A percentile compares a stretch with the other conserved stretches of the same genome.
phyloP scores from a whole-genome alignment of 768 basidiomycete genomes.

The Strobilomyces echinocephalus region DNA sequence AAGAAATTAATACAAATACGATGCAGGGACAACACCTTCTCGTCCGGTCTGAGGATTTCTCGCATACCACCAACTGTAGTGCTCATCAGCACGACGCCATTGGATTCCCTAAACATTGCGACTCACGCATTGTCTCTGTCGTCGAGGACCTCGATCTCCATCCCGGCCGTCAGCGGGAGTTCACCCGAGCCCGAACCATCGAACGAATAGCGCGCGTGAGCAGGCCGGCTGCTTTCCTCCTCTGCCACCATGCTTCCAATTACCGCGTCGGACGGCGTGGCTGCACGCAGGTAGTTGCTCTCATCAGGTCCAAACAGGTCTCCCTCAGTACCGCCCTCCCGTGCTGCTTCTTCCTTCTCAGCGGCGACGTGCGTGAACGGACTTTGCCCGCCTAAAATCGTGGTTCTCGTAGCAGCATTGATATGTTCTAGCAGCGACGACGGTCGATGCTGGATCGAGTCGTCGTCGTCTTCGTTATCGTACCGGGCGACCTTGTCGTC shows the following conservation, averaged over 20 bases:
- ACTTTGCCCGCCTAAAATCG: slow-evolving; percentile 59
- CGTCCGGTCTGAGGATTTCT: slow-evolving; percentile 72
- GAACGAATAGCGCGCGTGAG: slow-evolving; percentile 79
- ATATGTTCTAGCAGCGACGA: slow-evolving; percentile 88
- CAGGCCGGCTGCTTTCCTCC: slow-evolving; percentile 62
- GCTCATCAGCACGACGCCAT: slow-evolving; percentile 6
- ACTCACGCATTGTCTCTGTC: slow-evolving; percentile 77
- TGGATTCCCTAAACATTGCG: neutral
- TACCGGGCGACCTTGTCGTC: slow-evolving; percentile 68
- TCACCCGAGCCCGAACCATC: slow-evolving; percentile 78
- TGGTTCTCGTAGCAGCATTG: slow-evolving; percentile 82
- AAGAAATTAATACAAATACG: slow-evolving; percentile 74
- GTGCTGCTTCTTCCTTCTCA: slow-evolving; percentile 51
- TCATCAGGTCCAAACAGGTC: slow-evolving; percentile 69
- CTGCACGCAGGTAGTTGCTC: slow-evolving; percentile 73
- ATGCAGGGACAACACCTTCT: slow-evolving; percentile 88
- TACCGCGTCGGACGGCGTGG: slow-evolving; percentile 74
- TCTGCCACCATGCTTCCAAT: slow-evolving; percentile 57
- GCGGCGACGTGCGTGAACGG: slow-evolving; percentile 34
- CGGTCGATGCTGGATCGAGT: slow-evolving; percentile 72
- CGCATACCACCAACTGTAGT: slow-evolving; percentile 87
- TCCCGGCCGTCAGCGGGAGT: slow-evolving; percentile 60
- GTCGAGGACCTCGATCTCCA: slow-evolving; percentile 72
- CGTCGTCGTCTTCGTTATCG: slow-evolving; percentile 70
- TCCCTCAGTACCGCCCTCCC: slow-evolving; percentile 36